Conservation (phyloP, 306 rosid species). For the Carpinus viminea region DNA sequence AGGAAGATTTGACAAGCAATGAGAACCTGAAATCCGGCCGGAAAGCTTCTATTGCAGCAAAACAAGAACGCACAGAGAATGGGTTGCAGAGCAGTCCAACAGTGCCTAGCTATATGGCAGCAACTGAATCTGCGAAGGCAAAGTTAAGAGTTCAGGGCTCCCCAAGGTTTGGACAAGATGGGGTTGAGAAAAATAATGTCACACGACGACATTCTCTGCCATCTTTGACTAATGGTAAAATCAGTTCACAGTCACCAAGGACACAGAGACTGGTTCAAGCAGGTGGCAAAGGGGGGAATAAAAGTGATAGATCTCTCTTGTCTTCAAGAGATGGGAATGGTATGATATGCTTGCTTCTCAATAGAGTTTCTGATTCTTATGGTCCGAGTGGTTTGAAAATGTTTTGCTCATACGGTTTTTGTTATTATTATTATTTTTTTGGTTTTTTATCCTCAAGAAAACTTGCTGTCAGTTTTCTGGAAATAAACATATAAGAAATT, state of each 20-base stretch:
- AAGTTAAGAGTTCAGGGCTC: conserved; percentile 96
- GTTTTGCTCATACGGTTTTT: neutral
- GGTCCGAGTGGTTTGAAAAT: conserved; percentile 11
- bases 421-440: neutral
- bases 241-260: conserved; percentile 90
- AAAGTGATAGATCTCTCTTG: conserved; percentile 46
- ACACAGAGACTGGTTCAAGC: conserved; percentile 74
- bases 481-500: neutral
- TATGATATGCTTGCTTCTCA: conserved; percentile 37
- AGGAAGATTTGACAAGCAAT: conserved; percentile 58
- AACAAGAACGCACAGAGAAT: conserved; percentile 79
- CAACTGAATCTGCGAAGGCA: conserved; percentile 97
- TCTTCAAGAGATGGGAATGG: conserved; percentile 79
- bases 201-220: conserved; percentile 88
- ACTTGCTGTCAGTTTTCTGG: neutral
- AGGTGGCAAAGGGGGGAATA: conserved; percentile 70
- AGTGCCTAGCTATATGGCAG: conserved; percentile 95
- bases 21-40: conserved; percentile 74
- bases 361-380: neutral
- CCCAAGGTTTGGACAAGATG: conserved; percentile 74
- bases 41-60: conserved; percentile 56
- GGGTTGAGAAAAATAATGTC: conserved; percentile 51
- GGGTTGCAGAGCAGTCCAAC: conserved; percentile 72
- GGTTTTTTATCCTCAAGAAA: neutral
- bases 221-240: conserved; percentile 66